Base-by-base conservation (phyloP, 176 grass and related monocot species). In the Oryza punctata region DNA sequence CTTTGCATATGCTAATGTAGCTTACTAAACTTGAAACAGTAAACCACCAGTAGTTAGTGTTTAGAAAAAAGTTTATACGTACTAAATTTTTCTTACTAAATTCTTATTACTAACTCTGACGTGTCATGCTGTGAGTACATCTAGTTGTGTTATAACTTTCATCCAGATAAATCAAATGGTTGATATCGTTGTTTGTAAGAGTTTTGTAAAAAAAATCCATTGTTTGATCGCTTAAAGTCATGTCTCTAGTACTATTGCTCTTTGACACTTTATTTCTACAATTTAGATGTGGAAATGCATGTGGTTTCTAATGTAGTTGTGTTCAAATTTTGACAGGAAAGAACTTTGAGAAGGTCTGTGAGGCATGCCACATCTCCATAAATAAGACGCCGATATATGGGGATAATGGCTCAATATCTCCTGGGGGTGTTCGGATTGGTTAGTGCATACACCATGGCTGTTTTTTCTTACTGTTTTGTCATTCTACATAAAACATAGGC, bases 371-470 rank as follows among this genome's bases (percentile, higher is more conserved):
- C 69, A 89, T 99, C 78, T 96, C 97, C 64, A 72, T 99, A 69
- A 99, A 96, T 49, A 99, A 99, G 87, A 92, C 86, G 11, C 91
- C 97, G 11, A 92, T 99, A 77, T 99, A 96, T 43, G 97, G 91
- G 49, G 97, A 99, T 43, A 99, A 96, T 72, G 97, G 97, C 54
- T 90, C 97, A 75, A 94, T 99, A 84, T 94, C 89, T 70, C 93
- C 91, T 25, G 91, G 89, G 71, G 93, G 97, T 21, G 93, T 96
- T 33, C 70, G 97, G 15, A 99, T 99, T 94, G 97, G 97, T 99
- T 75, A 94, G 84, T 83, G 82, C 14, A 80, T 74, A 37, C 26
- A 85, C 65, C 35, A 40, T 52, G 6, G 9, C 23, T 82, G 65
- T 60, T 16, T 65, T 82, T 79, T 37, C 27, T 50, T 1, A 46